Evolutionary conservation across 169 alveolate species (phyloP).

Genomic region (Cryptosporidium muris): DNA sequence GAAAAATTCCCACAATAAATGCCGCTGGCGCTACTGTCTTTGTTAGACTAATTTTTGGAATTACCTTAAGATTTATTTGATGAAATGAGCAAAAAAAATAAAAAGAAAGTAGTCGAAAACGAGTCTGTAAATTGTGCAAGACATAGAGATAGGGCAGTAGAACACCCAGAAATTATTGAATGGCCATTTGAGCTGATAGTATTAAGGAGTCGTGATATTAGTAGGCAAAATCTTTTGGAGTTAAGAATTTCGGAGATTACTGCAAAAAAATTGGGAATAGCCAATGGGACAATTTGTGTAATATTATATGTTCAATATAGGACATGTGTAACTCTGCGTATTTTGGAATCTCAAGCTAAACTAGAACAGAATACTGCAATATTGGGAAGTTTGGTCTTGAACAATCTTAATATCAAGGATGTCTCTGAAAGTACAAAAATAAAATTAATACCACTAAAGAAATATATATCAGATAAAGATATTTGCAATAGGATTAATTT

Average conservation of each 20-base stretch:
- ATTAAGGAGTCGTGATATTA: conserved; percentile 15
- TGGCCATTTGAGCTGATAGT: conserved; percentile 24
- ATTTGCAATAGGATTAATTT: conserved; percentile 1
- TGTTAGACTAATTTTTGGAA: too few species aligned
- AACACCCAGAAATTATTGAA: background rate
- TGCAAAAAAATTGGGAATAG: conserved; percentile 20
- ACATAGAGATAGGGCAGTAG: background rate
- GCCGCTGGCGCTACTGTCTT: too few species aligned
- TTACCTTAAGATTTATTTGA: background rate
- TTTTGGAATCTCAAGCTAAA: conserved; percentile 14
- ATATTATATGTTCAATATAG: conserved; percentile 1
- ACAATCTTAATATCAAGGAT: conserved; percentile 6
- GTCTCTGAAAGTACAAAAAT: background rate
- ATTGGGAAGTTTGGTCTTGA: conserved; percentile 22
- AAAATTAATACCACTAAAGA: conserved; percentile 14
- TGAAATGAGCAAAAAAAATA: conserved; percentile 54
- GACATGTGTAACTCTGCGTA: conserved; percentile 15
- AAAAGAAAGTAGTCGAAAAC: background rate
- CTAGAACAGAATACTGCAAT: conserved; percentile 16
- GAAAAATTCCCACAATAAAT: background rate
- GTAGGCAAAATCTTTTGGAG: conserved; percentile 36
- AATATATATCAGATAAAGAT: conserved; percentile 3
- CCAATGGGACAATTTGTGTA: conserved; percentile 43
- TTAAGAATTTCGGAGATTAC: conserved; percentile 39
- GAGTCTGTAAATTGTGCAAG: background rate